These are phyloP conservation scores for Quercus variabilis DNA, from an alignment of 306 rosid genomes.

Conservation along the genomic window DNA sequence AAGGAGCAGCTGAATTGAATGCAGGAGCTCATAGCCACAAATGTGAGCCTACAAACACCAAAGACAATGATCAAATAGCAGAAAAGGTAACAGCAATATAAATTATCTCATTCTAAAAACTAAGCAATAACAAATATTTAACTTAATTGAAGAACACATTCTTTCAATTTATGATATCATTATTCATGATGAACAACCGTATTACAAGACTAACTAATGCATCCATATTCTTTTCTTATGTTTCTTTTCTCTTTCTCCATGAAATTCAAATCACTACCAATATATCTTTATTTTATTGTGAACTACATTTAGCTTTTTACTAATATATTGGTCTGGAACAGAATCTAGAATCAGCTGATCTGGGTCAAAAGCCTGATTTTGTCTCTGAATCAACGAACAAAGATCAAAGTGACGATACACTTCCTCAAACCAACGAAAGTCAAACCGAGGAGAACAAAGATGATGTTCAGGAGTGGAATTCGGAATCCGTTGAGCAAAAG, in stretches of 20 bases:
- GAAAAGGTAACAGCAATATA: constrained; percentile 19
- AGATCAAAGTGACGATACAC: constrained; percentile 15
- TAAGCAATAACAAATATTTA: background rate
- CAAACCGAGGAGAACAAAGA: constrained; percentile 9
- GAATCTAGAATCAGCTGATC: constrained; percentile 14
- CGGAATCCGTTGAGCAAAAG: background rate
- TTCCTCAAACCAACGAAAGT: constrained; percentile 1
- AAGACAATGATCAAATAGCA: background rate
- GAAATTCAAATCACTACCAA: background rate
- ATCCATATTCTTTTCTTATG: background rate
- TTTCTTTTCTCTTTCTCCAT: background rate
- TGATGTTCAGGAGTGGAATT: constrained; percentile 1
- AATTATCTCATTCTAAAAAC: background rate
- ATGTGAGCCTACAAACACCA: constrained; percentile 4
- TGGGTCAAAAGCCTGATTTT: background rate
- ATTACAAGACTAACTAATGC: background rate
- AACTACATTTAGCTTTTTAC: background rate
- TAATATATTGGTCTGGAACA: constrained; percentile 7
- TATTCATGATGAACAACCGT: background rate
- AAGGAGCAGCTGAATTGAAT: constrained; percentile 13
- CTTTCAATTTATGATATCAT: background rate
- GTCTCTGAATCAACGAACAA: background rate
- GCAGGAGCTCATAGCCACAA: background rate
- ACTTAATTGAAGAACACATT: background rate
- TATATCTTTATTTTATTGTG: background rate